Evolutionary conservation across 768 basidiomycete species (phyloP), one percentile per base, ranked within the genome.

Genomic region (Dioszegia aurantiaca): DNA sequence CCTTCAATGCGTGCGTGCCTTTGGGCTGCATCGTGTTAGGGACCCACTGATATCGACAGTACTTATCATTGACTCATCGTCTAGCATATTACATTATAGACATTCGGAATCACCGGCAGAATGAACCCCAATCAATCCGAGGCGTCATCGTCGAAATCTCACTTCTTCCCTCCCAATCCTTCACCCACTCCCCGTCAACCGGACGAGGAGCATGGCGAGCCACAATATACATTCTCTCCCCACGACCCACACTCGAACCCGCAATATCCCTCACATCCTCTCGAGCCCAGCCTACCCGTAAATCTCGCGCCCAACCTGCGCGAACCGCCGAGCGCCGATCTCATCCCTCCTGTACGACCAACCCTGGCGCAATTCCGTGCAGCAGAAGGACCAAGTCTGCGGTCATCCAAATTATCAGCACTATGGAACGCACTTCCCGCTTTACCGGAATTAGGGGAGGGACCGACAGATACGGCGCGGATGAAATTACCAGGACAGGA

Each of bases 331-430:
- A 60, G 59, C 27, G 61, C 73, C 17, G 70, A 72, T 55, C 64
- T 68, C 24, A 65, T 67, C 30, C 66, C 64, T 9, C 37, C 49
- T 19, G 49, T 41, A 21, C 61, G 70, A n/a, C 68, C 63, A 0
- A 67, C 73, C 4, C 63, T 78, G 16, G 61, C 74, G 1, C 72
- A 75, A 23, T 78, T 78, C 58, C 62, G 77, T 24, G 42, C 56
- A 0, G 28, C 60, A 1, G 77, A 78, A 61, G 77, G 77, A 5
- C 63, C 72, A 2, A 48, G 47, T 16, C 60, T 64, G 4, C 61
- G 77, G 24, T 60, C 73, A 12, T 55, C 68, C 8, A 77, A 77
- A 59, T 59, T 78, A 0, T 58, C 68, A 44, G 70, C 67, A 36
- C 60, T 78, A 45, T 78, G 77, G 77, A 59, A 69, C 6, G 49